phyloP scores from a whole-genome alignment of 495 filamentous ascomycete genomes.

The Tuber magnatum region DNA sequence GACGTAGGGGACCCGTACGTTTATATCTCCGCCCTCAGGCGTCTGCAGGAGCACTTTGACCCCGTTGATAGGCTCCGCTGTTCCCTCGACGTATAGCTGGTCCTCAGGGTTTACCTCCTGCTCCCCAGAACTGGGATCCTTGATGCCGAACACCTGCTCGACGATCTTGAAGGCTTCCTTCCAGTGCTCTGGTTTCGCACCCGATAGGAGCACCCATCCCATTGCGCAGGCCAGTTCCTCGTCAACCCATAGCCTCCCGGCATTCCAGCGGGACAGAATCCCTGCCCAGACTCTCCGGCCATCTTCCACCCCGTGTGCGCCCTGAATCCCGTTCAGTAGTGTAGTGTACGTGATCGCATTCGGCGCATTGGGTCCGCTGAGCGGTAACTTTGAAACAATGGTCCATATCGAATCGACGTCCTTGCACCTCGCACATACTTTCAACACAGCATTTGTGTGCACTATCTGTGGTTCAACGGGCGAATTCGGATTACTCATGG shows the following conservation, averaged over 20 bases:
- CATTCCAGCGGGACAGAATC: conserved; percentile 61
- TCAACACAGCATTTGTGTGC: conserved; percentile 79
- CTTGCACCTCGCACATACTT: conserved; percentile 61
- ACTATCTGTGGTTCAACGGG: conserved; percentile 60
- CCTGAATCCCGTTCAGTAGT: conserved; percentile 63
- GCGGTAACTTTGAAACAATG: conserved; percentile 59
- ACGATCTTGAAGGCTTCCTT: conserved; percentile 65
- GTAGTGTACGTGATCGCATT: conserved; percentile 68
- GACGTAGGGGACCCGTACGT: conserved; percentile 7
- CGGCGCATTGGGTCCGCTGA: conserved; percentile 54
- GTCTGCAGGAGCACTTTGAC: neutral
- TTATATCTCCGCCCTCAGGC: neutral
- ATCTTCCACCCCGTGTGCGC: conserved; percentile 46
- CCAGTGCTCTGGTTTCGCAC: conserved; percentile 52
- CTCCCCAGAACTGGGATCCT: conserved; percentile 43
- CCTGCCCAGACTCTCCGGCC: conserved; percentile 73
- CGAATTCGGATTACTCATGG: conserved; percentile 54
- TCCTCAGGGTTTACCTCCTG: conserved; percentile 16
- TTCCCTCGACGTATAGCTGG: conserved; percentile 13
- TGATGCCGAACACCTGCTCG: conserved; percentile 68
- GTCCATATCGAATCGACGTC: conserved; percentile 71
- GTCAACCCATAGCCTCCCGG: conserved; percentile 61
- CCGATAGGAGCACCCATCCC: conserved; percentile 61
- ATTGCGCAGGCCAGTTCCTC: conserved; percentile 67
- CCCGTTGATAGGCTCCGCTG: neutral